These are phyloP conservation scores for Pigoraptor vietnamica DNA, from an alignment of 78 protist species.

Conservation along the genomic window DNA sequence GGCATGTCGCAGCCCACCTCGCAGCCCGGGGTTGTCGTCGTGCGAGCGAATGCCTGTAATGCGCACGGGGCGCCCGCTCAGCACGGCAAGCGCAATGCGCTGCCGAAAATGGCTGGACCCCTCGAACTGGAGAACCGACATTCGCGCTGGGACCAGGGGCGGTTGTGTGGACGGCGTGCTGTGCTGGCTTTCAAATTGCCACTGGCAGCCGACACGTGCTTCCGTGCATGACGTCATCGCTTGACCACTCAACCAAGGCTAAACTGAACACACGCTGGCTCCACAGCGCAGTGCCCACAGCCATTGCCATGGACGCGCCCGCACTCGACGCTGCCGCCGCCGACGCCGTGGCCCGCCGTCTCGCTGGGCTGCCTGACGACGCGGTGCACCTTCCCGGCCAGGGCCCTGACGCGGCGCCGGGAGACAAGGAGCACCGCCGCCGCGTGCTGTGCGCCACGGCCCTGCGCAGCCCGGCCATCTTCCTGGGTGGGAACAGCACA, in stretches of 20 bases:
- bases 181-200: no score
- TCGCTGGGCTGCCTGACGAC: not conserved
- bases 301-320: not conserved
- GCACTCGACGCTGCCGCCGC: not conserved
- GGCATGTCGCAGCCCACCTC: not conserved
- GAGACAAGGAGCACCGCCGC: not conserved
- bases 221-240: no score
- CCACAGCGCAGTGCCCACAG: no score
- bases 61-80: constrained; percentile 25
- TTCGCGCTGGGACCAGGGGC: no score
- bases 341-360: not conserved
- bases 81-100: constrained; percentile 22
- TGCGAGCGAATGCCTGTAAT: not conserved
- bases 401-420: not conserved
- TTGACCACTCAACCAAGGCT: no score
- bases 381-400: not conserved
- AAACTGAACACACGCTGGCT: no score
- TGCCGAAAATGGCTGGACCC: constrained; percentile 21
- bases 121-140: not conserved
- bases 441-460: not conserved
- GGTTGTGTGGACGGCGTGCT: no score
- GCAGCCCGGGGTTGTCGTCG: constrained; percentile 30
- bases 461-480: not conserved
- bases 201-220: no score
- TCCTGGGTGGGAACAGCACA: not conserved